These are phyloP conservation scores for Diutina scorzettiae DNA, from an alignment of 1,139 yeast genomes.

Conservation along the genomic window DNA sequence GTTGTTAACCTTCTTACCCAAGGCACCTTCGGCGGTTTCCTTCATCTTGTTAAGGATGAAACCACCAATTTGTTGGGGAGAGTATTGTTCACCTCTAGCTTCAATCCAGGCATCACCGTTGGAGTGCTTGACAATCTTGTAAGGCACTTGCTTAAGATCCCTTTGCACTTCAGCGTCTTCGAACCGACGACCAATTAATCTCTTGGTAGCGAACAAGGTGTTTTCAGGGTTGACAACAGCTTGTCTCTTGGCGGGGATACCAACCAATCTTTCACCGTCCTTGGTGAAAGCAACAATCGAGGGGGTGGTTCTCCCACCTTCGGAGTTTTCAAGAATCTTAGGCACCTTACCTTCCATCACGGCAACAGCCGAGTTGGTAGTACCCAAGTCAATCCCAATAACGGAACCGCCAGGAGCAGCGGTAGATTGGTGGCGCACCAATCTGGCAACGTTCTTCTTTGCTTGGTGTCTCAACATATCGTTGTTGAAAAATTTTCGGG, in stretches of 20 bases:
- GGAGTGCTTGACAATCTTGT: constrained; percentile 89
- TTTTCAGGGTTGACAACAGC: constrained; percentile 98
- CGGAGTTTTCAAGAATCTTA: constrained; percentile 93
- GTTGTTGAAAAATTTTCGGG: not conserved
- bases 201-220: constrained; percentile 95
- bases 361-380: constrained; percentile 99
- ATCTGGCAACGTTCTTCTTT: constrained; percentile 28
- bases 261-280: constrained; percentile 86
- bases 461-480: constrained; percentile 32
- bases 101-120: constrained; percentile 99
- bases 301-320: constrained; percentile 98
- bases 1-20: constrained; percentile 69
- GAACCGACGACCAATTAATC: constrained; percentile 96
- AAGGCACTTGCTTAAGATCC: constrained; percentile 93
- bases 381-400: constrained; percentile 97
- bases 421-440: constrained; percentile 29
- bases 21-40: constrained; percentile 89
- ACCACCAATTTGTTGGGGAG: constrained; percentile 98
- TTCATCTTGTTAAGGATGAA: constrained; percentile 92
- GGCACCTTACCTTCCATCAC: constrained; percentile 96
- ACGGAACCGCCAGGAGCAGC: constrained; percentile 60
- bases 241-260: constrained; percentile 98
- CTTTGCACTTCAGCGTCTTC: constrained; percentile 95
- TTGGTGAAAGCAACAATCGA: constrained; percentile 97
- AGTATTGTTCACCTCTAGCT: constrained; percentile 86